These are phyloP conservation scores for Microbotryum saponariae DNA, from an alignment of 1,284 basidiomycete genomes.

Conservation along the genomic window DNA sequence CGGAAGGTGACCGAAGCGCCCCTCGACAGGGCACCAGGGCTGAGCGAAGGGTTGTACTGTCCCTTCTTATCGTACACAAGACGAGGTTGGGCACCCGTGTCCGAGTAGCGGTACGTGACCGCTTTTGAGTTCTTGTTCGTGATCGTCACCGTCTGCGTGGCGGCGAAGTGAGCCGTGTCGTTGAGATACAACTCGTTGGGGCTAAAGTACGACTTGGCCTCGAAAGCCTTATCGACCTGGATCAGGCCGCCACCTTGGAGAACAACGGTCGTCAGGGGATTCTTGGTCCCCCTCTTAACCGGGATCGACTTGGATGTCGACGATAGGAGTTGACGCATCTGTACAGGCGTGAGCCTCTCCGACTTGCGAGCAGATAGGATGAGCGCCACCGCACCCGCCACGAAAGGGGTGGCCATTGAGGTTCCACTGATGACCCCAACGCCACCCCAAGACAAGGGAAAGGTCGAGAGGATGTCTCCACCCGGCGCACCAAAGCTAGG, in stretches of 20 bases:
- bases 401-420: constrained; percentile 36
- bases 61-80: neutral
- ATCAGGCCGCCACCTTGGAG: constrained; percentile 56
- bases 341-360: constrained; percentile 44
- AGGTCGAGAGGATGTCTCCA: constrained; percentile 52
- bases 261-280: constrained; percentile 42
- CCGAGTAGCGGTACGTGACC: constrained; percentile 8
- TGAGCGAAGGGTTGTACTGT: neutral
- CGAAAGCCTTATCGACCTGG: constrained; percentile 56
- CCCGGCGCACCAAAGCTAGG: constrained; percentile 56
- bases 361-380: constrained; percentile 52
- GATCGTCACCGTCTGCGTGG: constrained; percentile 44
- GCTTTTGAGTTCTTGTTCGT: constrained; percentile 15
- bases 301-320: constrained; percentile 52
- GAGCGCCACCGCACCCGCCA: constrained; percentile 59
- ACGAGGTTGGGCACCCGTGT: neutral
- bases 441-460: constrained; percentile 47
- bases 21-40: no score
- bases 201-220: constrained; percentile 51
- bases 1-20: no score
- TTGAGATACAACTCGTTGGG: constrained; percentile 59
- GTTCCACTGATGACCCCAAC: constrained; percentile 47
- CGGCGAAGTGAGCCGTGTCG: constrained; percentile 56
- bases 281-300: constrained; percentile 49
- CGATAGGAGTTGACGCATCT: constrained; percentile 52